Base-by-base conservation (phyloP, 2,329 filamentous ascomycete species). In the Leptodontidium sp. region DNA sequence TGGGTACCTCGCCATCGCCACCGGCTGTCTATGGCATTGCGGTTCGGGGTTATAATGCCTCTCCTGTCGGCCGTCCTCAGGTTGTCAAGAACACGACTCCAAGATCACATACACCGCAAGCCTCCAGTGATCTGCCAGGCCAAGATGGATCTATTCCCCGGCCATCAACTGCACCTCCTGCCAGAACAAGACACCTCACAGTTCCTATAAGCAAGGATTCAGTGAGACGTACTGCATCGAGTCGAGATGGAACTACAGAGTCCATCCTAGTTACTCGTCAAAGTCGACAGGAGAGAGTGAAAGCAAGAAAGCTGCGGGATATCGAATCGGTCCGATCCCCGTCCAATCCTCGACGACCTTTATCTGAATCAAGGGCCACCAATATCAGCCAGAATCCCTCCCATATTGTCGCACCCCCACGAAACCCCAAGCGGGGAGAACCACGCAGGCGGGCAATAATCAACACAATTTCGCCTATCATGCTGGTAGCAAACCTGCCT, bases 291-390 rank as follows among this genome's bases (percentile, higher is more conserved):
- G 74, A 76, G 26, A 68, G 65, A 55, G 75, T 77, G 4, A 70
- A 69, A 62, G 72, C 70, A 21, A 65, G 67, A 32, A 77, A 75
- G 61, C 64, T 71, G 29, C 64, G 70, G 47, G 75, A 77, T 58
- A 72, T 77, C 1, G 76, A 74, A 21, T 55, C 52, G 7, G 58
- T 70, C 9, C 61, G 68, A 52, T 57, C 65, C 0, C 53, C 64
- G 8, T 66, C 53, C 15, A 53, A 29, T 14, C 35, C 15, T 35
- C 57, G 61, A 17, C 35, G 40, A 6, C 59, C 61, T 12, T 58
- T 64, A 21, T 38, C 62, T 7, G 53, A 64, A 2, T 53, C 65
- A 12, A 24, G 17, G 47, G 38, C 7, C n/a, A 35, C 47, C 2
- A 38, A n/a, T 26, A 62, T 45, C n/a, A 45, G 47, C 29, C 50